Evolutionary conservation across 2,329 filamentous ascomycete genomes (phyloP), one percentile per base, ranked within the genome.

Genomic region (Pseudogymnoascus sp.): DNA sequence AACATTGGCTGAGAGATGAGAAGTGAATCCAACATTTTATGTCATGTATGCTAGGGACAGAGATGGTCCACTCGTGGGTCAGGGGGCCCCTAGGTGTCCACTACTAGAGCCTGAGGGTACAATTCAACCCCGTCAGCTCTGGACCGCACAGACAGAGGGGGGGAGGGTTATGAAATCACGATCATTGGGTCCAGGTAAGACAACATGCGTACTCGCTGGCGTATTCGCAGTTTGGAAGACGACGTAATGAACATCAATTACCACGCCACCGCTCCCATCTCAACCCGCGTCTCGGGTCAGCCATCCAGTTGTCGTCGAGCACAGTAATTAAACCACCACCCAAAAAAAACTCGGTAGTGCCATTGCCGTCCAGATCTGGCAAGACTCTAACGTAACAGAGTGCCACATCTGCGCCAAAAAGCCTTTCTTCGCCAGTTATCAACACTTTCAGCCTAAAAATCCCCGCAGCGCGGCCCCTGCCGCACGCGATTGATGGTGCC

Each of bases 371-470:
- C 45, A 31, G 28, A 52, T 52, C 23, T n/a, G 23, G 45, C 7
- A 52, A 52, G 7, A 52, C 23, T 52, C 45, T 31, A 31, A 52
- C 21, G 41, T 45, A 45, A 25, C 12, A n/a, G 21, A n/a, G 21
- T 52, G 16, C 45, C 23, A 23, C 23, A 52, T 16, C 38, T 40
- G 18, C 45, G 45, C 45, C 45, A 52, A 31, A 43, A 52, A n/a
- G 45, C 45, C 45, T 31, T 45, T 45, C 45, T 52, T 52, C 45
- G 45, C 45, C 45, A 52, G 45, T 52, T 31, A 52, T 52, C 45
- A 16, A 31, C 45, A 31, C 45, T 52, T 52, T 52, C 45, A 31
- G 45, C 23, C 45, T 52, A 52, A 52, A 31, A 16, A 16, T 52
- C 45, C 45, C 45, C 45, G 23, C 45, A 31, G 4, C 14, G 45